Evolutionary conservation across 805 yeast species (phyloP), one percentile per base, ranked within the genome.

Genomic region (Yamadazyma endophytica): DNA sequence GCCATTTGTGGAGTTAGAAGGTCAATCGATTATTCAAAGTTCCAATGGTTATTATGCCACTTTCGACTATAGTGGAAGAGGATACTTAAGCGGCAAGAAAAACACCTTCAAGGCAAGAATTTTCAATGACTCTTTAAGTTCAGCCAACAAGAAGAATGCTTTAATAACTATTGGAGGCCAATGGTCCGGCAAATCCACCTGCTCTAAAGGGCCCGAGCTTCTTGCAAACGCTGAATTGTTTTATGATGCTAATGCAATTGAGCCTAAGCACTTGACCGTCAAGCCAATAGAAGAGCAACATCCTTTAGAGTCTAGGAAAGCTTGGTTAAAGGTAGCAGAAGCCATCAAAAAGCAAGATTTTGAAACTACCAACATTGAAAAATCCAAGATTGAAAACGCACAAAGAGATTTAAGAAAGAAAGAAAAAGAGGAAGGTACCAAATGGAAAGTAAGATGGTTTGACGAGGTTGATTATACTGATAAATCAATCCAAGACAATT

Each of bases 1-100:
- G 2, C 98, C 98, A 17, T 90, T 82, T 57, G 96, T 89, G 32
- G 98, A 92, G 65, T 72, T 92, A 42, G 96, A 90, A 52, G 94
- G 94, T 37, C 78, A 78, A 44, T 74, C 94, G n/a, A 77, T 68
- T 49, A 86, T 92, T 53, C 94, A 84, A 59, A 70, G 87, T 27
- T 80, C 92, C 9, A 70, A 74, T 30, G 97, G 97, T 14, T 80
- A 79, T 59, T 56, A 72, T 40, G 73, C 88, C 11, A 70, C 73
- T 18, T 64, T 92, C 37, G 95, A 85, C 48, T 92, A 74, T 60
- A 70, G 84, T 22, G 98, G 98, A 20, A 79, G 92, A 59, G 98
- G 98, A 19, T 92, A 88, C 64, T 87, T 92, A 53, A 74, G 87
- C 13, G 98, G 98, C 48, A 90, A 89, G 70, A 90, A 89, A 68